Evolutionary conservation across 2,329 filamentous ascomycete species (phyloP).

Genomic region (Alternaria arbusti): DNA sequence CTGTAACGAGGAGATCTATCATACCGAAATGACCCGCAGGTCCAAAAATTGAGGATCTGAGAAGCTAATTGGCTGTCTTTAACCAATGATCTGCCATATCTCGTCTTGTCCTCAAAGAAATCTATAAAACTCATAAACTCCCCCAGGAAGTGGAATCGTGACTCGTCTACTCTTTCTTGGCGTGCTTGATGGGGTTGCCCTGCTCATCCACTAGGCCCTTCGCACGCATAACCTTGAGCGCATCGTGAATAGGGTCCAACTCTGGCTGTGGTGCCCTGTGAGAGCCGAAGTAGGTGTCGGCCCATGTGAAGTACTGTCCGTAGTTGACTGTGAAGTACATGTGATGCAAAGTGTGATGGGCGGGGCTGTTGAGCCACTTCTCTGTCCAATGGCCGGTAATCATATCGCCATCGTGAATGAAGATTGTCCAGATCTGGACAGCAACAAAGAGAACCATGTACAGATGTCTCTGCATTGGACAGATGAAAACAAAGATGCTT

Average conservation of each 20-base stretch:
- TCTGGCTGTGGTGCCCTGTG: constrained; percentile 6
- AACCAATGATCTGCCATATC: neutral
- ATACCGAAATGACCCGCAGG: neutral
- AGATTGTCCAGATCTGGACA: constrained; percentile 11
- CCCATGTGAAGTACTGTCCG: constrained; percentile 11
- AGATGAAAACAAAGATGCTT: constrained; percentile 9
- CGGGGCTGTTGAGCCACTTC: constrained; percentile 10
- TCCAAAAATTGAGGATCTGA: neutral
- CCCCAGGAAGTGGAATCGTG: neutral
- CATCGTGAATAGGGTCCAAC: constrained; percentile 9
- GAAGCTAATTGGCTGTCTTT: neutral
- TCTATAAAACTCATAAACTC: neutral
- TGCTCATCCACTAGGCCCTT: constrained; percentile 9
- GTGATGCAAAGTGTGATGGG: constrained; percentile 10
- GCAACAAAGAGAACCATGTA: constrained; percentile 11
- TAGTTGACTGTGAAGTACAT: constrained; percentile 15
- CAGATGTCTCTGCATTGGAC: constrained; percentile 11
- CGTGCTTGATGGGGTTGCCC: constrained; percentile 6
- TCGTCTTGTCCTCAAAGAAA: neutral
- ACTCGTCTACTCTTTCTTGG: constrained; percentile 8
- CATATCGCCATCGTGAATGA: constrained; percentile 13
- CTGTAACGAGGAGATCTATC: neutral
- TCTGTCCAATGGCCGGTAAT: constrained; percentile 10
- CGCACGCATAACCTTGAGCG: constrained; percentile 12
- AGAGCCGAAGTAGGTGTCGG: constrained; percentile 9